phyloP scores from a whole-genome alignment of 176 grass and related monocot species.

The barley (Hordeum vulgare) region MorexV3_pseudomolecules_assembly NC_058523.1:299550715-299551214 shows the following conservation, averaged over 20 bases:
- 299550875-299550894: neutral
- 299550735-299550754: neutral
- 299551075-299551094: neutral
- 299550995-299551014: neutral
- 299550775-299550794: neutral
- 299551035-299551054: neutral
- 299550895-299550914: neutral
- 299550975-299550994: neutral
- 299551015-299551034: neutral
- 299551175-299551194: neutral
- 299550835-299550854: neutral
- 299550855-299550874: neutral
- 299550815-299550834: neutral
- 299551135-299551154: neutral
- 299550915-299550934: neutral
- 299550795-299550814: neutral
- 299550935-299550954: neutral
- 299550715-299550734: slow-evolving; percentile 14
- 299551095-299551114: neutral
- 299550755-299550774: neutral
- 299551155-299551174: neutral
- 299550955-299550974: neutral
- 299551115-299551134: neutral
- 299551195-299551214: neutral
- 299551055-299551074: neutral